phyloP scores from a whole-genome alignment of 2,329 filamentous ascomycete genomes.

The Penicillium sp. region DNA sequence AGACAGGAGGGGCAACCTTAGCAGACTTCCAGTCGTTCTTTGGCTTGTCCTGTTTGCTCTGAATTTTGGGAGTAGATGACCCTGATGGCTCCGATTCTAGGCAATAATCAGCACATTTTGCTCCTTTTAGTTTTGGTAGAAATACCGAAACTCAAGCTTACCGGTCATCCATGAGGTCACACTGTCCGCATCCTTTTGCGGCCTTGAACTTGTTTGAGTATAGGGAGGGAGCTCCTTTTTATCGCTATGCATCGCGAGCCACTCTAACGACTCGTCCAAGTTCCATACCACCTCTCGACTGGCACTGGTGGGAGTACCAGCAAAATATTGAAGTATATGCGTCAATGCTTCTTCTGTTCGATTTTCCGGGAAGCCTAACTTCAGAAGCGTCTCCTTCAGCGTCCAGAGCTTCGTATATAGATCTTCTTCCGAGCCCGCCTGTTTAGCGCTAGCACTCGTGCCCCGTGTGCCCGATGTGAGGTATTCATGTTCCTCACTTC shows the following conservation, averaged over 20 bases:
- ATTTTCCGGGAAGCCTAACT: conserved; percentile 68
- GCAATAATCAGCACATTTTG: conserved; percentile 27
- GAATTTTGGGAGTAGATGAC: conserved; percentile 30
- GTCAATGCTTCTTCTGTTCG: conserved; percentile 68
- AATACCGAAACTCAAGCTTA: conserved; percentile 26
- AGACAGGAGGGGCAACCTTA: conserved; percentile 25
- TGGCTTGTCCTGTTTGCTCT: conserved; percentile 29
- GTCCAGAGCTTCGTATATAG: conserved; percentile 82
- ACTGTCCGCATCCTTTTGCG: conserved; percentile 35
- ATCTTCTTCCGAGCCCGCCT: conserved; percentile 71
- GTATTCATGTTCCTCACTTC: conserved; percentile 46
- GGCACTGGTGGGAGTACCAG: conserved; percentile 58
- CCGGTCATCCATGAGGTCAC: conserved; percentile 43
- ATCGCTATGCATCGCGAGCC: conserved; percentile 79
- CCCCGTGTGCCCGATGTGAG: conserved; percentile 34
- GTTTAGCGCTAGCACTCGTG: conserved; percentile 34
- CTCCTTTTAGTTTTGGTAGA: conserved; percentile 7
- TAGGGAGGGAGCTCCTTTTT: conserved; percentile 74
- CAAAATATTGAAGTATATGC: conserved; percentile 69
- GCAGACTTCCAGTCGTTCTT: conserved; percentile 32
- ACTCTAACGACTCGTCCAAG: conserved; percentile 84
- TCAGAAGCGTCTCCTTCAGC: conserved; percentile 71
- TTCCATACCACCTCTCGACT: conserved; percentile 77
- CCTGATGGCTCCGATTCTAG: conserved; percentile 36
- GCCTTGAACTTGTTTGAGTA: conserved; percentile 50